These are phyloP conservation scores for Moricandia moricandioides DNA, from an alignment of 345 rosid genomes.

Conservation along the genomic window DNA sequence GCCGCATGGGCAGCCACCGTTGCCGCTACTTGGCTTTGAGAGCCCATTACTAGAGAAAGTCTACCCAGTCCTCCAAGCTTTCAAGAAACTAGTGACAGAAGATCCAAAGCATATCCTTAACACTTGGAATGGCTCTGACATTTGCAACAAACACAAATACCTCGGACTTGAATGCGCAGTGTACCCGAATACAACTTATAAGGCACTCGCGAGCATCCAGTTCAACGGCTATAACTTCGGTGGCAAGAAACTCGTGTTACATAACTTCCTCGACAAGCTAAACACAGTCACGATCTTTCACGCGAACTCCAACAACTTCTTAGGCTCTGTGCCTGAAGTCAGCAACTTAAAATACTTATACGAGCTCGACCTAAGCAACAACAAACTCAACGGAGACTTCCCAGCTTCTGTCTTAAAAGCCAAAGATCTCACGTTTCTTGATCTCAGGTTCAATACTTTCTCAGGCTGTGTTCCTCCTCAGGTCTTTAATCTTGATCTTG, in stretches of 20 bases:
- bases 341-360: constrained; percentile 56
- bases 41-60: background rate
- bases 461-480: constrained; percentile 62
- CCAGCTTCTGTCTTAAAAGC: constrained; percentile 53
- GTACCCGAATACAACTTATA: constrained; percentile 48
- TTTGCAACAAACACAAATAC: constrained; percentile 56
- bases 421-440: constrained; percentile 54
- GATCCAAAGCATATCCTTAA: constrained; percentile 54
- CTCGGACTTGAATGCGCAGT: constrained; percentile 59
- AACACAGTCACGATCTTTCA: constrained; percentile 68
- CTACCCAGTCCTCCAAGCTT: constrained; percentile 53
- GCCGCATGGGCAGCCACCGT: background rate
- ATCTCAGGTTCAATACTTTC: constrained; percentile 72
- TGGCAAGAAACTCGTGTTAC: constrained; percentile 48
- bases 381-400: constrained; percentile 63
- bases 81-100: constrained; percentile 44
- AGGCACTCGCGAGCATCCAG: constrained; percentile 64
- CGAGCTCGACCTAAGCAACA: constrained; percentile 87
- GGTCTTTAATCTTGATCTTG: constrained; percentile 58
- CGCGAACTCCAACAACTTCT: constrained; percentile 73
- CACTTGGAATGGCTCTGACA: constrained; percentile 58
- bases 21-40: background rate
- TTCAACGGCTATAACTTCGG: constrained; percentile 64
- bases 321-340: constrained; percentile 53
- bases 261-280: constrained; percentile 57